A percentile compares a stretch with the other conserved stretches of the same genome.
Evolutionary conservation across 192 early-diverging fungal species (phyloP).

Genomic region (Ramicandelaber brevisporus): DNA sequence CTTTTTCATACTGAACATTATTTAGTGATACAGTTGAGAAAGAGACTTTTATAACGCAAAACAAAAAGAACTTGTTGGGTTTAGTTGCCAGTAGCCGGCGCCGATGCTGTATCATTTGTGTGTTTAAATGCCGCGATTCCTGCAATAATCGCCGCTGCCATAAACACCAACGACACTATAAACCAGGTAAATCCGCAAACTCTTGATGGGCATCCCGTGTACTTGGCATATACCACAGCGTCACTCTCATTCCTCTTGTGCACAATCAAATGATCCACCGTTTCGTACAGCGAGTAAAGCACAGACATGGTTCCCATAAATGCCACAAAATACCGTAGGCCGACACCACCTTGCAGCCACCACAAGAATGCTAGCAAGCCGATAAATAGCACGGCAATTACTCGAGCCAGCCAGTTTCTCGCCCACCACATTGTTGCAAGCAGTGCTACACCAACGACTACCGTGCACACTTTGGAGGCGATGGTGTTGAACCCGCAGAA

Average conservation of each 20-base stretch:
- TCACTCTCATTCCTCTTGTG: slow-evolving; percentile 90
- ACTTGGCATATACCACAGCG: slow-evolving; percentile 58
- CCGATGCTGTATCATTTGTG: no score
- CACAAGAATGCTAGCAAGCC: slow-evolving; percentile 59
- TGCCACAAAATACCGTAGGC: slow-evolving; percentile 72
- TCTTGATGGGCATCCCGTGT: slow-evolving; percentile 49
- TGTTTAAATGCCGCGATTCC: slow-evolving; percentile 62
- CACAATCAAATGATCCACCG: slow-evolving; percentile 74
- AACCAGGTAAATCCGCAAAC: slow-evolving; percentile 87
- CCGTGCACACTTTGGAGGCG: slow-evolving; percentile 66
- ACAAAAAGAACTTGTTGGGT: no score
- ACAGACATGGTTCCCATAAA: slow-evolving; percentile 90
- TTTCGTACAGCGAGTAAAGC: slow-evolving; percentile 85
- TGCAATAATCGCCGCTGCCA: slow-evolving; percentile 47
- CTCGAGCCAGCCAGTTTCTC: slow-evolving; percentile 61
- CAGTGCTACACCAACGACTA: slow-evolving; percentile 59
- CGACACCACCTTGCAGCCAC: slow-evolving; percentile 46
- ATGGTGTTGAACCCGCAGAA: slow-evolving; percentile 75
- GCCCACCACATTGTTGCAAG: slow-evolving; percentile 71
- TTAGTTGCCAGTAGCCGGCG: no score
- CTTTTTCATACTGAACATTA: no score
- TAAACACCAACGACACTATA: slow-evolving; percentile 53
- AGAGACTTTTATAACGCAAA: no score
- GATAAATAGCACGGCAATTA: slow-evolving; percentile 57
- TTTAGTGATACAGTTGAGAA: no score